These are phyloP conservation scores for Annulohypoxylon bovei DNA, from an alignment of 495 filamentous ascomycete species.

Conservation along the genomic window DNA sequence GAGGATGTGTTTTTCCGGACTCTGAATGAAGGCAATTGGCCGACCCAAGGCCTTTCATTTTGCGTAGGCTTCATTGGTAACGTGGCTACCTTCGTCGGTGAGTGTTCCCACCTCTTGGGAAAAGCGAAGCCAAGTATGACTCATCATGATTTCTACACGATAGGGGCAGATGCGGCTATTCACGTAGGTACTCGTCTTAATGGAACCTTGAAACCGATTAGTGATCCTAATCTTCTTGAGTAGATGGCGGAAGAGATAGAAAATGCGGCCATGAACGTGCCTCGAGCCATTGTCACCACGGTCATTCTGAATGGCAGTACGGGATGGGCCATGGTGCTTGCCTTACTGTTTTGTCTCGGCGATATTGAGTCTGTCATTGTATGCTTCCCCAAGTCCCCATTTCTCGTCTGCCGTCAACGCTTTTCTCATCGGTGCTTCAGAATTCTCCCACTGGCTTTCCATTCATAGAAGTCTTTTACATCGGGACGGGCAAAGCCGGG, in stretches of 20 bases:
- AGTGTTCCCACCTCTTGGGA: not conserved
- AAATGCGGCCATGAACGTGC: conserved; percentile 62
- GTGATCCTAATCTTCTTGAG: conserved; percentile 1
- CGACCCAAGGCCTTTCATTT: conserved; percentile 60
- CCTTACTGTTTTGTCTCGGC: conserved; percentile 63
- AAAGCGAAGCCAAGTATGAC: not conserved
- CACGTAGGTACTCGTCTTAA: conserved; percentile 45
- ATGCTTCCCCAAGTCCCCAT: not conserved
- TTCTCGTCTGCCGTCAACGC: not conserved
- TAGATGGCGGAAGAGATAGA: conserved; percentile 66
- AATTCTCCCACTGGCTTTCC: conserved; percentile 56
- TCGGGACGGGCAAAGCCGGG: conserved; percentile 55
- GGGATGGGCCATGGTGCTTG: conserved; percentile 62
- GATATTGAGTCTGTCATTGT: conserved; percentile 52
- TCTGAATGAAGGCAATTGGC: conserved; percentile 66
- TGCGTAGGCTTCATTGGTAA: conserved; percentile 63
- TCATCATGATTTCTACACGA: conserved; percentile 1
- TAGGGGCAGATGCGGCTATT: conserved; percentile 62
- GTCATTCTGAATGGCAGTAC: conserved; percentile 60
- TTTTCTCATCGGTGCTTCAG: not conserved
- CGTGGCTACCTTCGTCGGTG: conserved; percentile 51
- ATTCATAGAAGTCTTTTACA: conserved; percentile 64
- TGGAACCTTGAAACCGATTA: not conserved
- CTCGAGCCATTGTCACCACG: conserved; percentile 61
- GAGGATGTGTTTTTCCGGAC: conserved; percentile 60